Conservation (phyloP, 2,329 filamentous ascomycete genomes). For the Incumbomyces delicatus region DNA sequence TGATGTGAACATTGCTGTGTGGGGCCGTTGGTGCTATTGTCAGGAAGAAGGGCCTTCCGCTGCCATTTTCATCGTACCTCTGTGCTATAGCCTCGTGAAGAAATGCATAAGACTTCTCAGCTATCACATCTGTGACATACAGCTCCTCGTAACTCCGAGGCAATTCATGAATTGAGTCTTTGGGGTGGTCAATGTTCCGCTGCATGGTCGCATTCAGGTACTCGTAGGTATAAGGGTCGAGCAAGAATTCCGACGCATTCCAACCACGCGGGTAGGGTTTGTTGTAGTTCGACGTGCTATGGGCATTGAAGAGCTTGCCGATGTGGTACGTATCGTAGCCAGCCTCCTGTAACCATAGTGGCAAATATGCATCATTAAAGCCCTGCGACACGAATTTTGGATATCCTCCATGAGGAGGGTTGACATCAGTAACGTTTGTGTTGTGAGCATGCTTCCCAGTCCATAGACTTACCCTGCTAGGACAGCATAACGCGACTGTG, state of each 20-base stretch:
- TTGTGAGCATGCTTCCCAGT: constrained; percentile 60
- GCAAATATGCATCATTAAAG: constrained; percentile 42
- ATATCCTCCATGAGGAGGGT: constrained; percentile 34
- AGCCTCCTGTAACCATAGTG: constrained; percentile 42
- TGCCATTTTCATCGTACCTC: constrained; percentile 12
- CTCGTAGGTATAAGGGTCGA: constrained; percentile 48
- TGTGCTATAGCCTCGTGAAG: constrained; percentile 49
- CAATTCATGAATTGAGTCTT: constrained; percentile 25
- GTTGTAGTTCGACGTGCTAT: constrained; percentile 42
- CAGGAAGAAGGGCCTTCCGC: constrained; percentile 54
- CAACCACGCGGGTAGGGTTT: constrained; percentile 28
- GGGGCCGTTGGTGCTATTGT: constrained; percentile 57
- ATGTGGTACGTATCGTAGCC: constrained; percentile 47
- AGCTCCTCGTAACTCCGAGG: constrained; percentile 47
- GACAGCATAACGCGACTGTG: constrained; percentile 58
- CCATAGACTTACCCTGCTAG: constrained; percentile 54
- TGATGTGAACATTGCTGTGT: constrained; percentile 45
- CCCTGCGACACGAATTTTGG: constrained; percentile 44
- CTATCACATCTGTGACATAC: constrained; percentile 51
- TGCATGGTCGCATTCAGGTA: constrained; percentile 59
- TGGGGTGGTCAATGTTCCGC: constrained; percentile 36
- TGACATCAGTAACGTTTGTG: constrained; percentile 56
- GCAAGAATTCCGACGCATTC: constrained; percentile 34
- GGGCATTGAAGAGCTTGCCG: constrained; percentile 47
- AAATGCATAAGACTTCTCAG: constrained; percentile 49